Conservation (phyloP, 2,329 filamentous ascomycete genomes). For the Rutstroemia sp. region DNA sequence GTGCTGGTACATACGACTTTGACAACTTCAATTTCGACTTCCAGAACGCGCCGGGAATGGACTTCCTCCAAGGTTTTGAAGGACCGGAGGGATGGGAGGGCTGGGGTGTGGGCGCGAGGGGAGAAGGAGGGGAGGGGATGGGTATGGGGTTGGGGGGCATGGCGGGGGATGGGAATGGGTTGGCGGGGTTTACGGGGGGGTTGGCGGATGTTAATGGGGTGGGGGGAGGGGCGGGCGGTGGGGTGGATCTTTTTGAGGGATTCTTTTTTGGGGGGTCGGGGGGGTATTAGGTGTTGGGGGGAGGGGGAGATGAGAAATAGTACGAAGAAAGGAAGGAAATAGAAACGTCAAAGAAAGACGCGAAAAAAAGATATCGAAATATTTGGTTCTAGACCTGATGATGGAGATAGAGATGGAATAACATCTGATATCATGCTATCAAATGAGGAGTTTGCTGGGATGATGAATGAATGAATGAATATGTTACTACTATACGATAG, state of each 20-base stretch:
- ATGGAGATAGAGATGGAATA: no score
- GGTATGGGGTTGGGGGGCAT: conserved; percentile 4
- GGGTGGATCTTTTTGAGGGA: conserved; percentile 42
- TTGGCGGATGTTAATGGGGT: conserved; percentile 17
- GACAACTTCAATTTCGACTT: conserved; percentile 8
- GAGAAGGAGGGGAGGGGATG: conserved; percentile 11
- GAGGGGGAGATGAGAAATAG: no score
- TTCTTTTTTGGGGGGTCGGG: conserved; percentile 43
- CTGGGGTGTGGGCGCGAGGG: not conserved
- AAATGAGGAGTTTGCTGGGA: no score
- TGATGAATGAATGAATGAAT: no score
- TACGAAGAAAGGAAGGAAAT: no score
- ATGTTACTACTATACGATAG: no score
- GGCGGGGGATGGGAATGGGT: conserved; percentile 8
- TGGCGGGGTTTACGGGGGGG: conserved; percentile 16
- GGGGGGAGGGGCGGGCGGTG: conserved; percentile 23
- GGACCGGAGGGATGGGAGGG: no score
- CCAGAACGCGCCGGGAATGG: conserved; percentile 22
- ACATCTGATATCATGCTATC: no score
- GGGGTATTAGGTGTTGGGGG: conserved; percentile 7
- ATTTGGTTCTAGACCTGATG: no score
- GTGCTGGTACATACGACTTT: not conserved
- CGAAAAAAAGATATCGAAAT: no score
- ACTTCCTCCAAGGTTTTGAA: conserved; percentile 18
- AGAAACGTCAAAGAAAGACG: no score